Evolutionary conservation across 768 basidiomycete genomes (phyloP), one percentile per base, ranked within the genome.

Genomic region (Lenzites betulinus): DNA sequence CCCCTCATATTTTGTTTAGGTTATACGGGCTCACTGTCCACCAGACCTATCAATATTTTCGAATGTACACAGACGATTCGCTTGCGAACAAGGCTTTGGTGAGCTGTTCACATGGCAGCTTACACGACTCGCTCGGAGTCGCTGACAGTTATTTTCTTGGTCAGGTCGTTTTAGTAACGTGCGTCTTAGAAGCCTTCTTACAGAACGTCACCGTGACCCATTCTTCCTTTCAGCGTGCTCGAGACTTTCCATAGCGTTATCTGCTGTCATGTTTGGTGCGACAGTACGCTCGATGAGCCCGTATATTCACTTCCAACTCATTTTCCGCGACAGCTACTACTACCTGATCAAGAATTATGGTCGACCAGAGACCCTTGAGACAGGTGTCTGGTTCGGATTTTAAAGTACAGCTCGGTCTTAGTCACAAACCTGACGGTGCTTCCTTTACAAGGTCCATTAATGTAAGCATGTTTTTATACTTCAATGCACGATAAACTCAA

Each of bases 1-100:
- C 9, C 22, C 16, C 25, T n/a, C 20, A 33, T 35, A 3, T 0
- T 28, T 7, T 25, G 22, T n/a, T n/a, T 23, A 59, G 58, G 51
- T 15, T 59, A 16, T 59, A 59, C 16, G 58, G 58, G 43, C 26
- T 59, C 33, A 59, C 44, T 6, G 28, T 51, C 18, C 58, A 52
- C 26, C 58, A 59, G 22, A 26, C 28, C 2, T 59, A 59, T 23
- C 58, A 30, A 22, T 59, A 59, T 39, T 46, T 59, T 33, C 50
- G 58, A 38, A 18, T 20, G 2, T 52, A 59, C 51, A 11, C 33
- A 7, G 23, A 46, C 35, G 51, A 43, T 18, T 15, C 23, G 2
- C 23, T 3, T 18, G 18, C 23, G 16, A 28, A 59, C 5, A 38
- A 38, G 7, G 2, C 35, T 11, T 28, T 59, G 43, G 58, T 59